A percentile compares a stretch with the other conserved stretches of the same genome.
Conservation (phyloP, 192 early-diverging fungal species). For the Backusella australiensis region DNA sequence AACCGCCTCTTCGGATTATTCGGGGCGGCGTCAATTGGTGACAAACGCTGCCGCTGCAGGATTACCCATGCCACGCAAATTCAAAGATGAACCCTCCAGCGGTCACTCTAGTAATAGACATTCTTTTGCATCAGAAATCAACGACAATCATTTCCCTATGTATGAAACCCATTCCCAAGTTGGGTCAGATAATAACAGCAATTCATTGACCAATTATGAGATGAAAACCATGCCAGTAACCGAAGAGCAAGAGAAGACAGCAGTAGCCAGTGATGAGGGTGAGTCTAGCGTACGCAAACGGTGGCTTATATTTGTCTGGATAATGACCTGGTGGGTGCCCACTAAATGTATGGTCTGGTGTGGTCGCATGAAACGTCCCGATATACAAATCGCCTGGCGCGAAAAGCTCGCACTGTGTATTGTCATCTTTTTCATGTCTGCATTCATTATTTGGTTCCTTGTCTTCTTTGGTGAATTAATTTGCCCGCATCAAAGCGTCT, state of each 20-base stretch:
- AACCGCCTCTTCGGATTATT: neutral
- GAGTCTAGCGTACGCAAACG: conserved; percentile 58
- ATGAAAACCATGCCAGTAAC: conserved; percentile 19
- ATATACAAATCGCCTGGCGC: conserved; percentile 91
- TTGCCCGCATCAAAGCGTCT: conserved; percentile 76
- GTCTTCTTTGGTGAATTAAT: conserved; percentile 71
- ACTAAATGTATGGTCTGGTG: conserved; percentile 60
- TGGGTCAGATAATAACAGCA: conserved; percentile 20
- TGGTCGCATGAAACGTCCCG: conserved; percentile 76
- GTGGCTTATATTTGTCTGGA: conserved; percentile 84
- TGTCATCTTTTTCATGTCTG: conserved; percentile 79
- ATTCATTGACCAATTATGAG: neutral
- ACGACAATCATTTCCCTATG: neutral
- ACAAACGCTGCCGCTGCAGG: conserved; percentile 18
- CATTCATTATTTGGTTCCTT: conserved; percentile 85
- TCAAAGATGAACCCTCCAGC: conserved; percentile 7
- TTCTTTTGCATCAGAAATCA: conserved; percentile 33
- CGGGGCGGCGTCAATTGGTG: neutral
- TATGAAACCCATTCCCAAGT: conserved; percentile 21
- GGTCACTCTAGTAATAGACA: conserved; percentile 25
- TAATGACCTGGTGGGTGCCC: conserved; percentile 82
- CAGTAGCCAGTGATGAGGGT: neutral
- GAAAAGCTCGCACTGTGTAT: conserved; percentile 95
- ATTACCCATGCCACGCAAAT: conserved; percentile 6
- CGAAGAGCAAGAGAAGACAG: conserved; percentile 39